These are phyloP conservation scores for Danielia oregonensis DNA, from an alignment of 805 yeast genomes.

Conservation along the genomic window DNA sequence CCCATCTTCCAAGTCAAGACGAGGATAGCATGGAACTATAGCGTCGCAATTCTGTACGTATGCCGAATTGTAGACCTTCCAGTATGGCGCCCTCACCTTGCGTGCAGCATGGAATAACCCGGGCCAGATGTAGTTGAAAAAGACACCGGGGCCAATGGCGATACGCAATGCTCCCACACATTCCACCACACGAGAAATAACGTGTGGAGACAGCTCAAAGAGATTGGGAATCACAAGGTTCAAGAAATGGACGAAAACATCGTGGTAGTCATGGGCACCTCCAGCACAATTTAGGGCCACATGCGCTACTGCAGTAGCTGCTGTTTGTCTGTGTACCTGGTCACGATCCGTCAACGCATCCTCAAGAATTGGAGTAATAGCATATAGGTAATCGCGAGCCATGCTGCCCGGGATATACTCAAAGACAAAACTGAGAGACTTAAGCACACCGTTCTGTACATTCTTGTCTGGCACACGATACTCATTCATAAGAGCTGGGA, in stretches of 20 bases:
- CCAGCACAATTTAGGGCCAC: constrained; percentile 69
- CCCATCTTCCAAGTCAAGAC: constrained; percentile 32
- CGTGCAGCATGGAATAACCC: constrained; percentile 94
- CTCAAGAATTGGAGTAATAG: constrained; percentile 73
- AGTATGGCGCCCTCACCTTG: constrained; percentile 78
- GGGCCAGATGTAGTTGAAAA: constrained; percentile 74
- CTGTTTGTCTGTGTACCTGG: constrained; percentile 92
- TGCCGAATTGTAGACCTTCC: constrained; percentile 77
- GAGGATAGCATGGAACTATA: constrained; percentile 80
- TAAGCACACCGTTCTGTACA: constrained; percentile 93
- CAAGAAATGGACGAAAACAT: constrained; percentile 74
- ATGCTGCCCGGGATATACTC: constrained; percentile 80
- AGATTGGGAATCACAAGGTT: constrained; percentile 85
- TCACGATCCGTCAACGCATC: constrained; percentile 91
- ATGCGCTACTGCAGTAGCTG: constrained; percentile 81
- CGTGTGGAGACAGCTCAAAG: constrained; percentile 95
- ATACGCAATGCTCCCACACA: constrained; percentile 70
- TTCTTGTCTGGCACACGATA: constrained; percentile 87
- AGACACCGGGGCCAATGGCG: constrained; percentile 72
- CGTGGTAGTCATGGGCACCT: constrained; percentile 60
- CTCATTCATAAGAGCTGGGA: constrained; percentile 95
- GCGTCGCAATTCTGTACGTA: constrained; percentile 73
- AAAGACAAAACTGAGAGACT: constrained; percentile 85
- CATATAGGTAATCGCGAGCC: constrained; percentile 77
- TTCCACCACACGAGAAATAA: constrained; percentile 75